A percentile compares a stretch with the other conserved stretches of the same genome.
Conservation (phyloP, 192 early-diverging fungal genomes). For the Coemansia sp. region DNA sequence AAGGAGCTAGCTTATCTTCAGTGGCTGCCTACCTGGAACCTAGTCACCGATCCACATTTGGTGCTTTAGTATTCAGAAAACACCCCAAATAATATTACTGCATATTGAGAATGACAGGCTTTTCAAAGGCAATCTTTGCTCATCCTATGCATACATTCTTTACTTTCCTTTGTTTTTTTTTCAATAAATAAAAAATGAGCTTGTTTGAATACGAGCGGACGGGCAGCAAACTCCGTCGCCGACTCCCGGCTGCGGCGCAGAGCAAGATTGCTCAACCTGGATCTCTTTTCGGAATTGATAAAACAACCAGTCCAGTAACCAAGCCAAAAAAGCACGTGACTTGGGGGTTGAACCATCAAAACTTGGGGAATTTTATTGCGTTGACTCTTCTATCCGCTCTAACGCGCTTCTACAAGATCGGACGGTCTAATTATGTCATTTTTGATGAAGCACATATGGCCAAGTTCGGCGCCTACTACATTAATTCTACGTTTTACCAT, state of each 20-base stretch:
- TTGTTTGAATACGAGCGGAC: background rate
- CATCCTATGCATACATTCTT: too few species aligned
- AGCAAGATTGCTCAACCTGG: too few species aligned
- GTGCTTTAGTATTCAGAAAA: too few species aligned
- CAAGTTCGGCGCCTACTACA: conserved; percentile 91
- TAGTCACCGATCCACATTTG: conserved; percentile 38
- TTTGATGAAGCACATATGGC: conserved; percentile 73
- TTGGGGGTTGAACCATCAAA: background rate
- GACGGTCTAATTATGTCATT: conserved; percentile 52
- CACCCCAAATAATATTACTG: background rate
- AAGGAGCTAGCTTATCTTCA: conserved; percentile 50
- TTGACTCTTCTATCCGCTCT: conserved; percentile 31
- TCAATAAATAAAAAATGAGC: too few species aligned
- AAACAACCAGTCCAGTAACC: too few species aligned
- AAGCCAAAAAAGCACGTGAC: too few species aligned
- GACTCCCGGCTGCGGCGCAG: background rate
- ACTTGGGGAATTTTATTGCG: background rate
- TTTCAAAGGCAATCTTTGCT: too few species aligned
- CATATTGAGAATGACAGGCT: too few species aligned
- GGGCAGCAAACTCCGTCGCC: conserved; percentile 2
- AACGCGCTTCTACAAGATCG: conserved; percentile 41
- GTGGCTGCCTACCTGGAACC: conserved; percentile 78
- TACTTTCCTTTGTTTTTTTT: too few species aligned
- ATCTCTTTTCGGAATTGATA: too few species aligned
- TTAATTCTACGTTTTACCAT: conserved; percentile 92